Evolutionary conservation across 1,284 basidiomycete genomes (phyloP).

Genomic region (Malassezia furfur): DNA sequence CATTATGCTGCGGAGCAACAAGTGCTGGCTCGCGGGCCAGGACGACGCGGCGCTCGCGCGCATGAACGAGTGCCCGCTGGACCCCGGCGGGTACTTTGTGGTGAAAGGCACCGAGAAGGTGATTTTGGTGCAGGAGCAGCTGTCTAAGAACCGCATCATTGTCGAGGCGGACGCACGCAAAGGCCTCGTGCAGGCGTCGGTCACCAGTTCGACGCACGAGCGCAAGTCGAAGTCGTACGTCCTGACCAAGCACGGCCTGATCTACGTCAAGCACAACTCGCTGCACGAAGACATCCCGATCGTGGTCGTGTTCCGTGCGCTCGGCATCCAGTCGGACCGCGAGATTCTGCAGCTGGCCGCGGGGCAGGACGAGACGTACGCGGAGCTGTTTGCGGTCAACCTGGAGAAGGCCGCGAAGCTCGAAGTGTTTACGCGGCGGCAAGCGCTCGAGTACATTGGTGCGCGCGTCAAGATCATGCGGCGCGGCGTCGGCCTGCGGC

Average conservation of each 20-base stretch:
- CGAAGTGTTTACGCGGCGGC: slow-evolving; percentile 75
- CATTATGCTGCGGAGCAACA: slow-evolving; percentile 92
- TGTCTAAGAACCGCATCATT: slow-evolving; percentile 98
- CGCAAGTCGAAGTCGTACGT: slow-evolving; percentile 99
- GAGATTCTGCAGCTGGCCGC: slow-evolving; percentile 92
- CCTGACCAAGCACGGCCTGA: slow-evolving; percentile 80
- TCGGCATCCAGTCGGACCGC: slow-evolving; percentile 93
- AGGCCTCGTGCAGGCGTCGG: slow-evolving; percentile 85
- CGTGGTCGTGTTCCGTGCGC: slow-evolving; percentile 75
- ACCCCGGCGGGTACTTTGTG: slow-evolving; percentile 97
- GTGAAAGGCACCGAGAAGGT: slow-evolving; percentile 99
- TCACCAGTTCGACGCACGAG: slow-evolving; percentile 88
- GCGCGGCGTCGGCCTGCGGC: slow-evolving; percentile 58
- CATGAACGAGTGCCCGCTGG: slow-evolving; percentile 93
- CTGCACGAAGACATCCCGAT: slow-evolving; percentile 96
- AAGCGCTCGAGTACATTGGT: slow-evolving; percentile 93
- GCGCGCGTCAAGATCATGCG: slow-evolving; percentile 79
- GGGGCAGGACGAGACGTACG: slow-evolving; percentile 82
- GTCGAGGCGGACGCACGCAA: slow-evolving; percentile 73
- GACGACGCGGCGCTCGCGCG: slow-evolving; percentile 73
- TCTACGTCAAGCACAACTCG: slow-evolving; percentile 96
- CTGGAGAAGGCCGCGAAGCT: slow-evolving; percentile 70
- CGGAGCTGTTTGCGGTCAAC: slow-evolving; percentile 76
- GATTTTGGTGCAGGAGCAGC: slow-evolving; percentile 95
- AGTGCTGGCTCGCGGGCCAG: slow-evolving; percentile 67